Evolutionary conservation across 305 asterid genomes (phyloP), one percentile per base, ranked within the genome.

Genomic region (Fraxinus ornus): DNA sequence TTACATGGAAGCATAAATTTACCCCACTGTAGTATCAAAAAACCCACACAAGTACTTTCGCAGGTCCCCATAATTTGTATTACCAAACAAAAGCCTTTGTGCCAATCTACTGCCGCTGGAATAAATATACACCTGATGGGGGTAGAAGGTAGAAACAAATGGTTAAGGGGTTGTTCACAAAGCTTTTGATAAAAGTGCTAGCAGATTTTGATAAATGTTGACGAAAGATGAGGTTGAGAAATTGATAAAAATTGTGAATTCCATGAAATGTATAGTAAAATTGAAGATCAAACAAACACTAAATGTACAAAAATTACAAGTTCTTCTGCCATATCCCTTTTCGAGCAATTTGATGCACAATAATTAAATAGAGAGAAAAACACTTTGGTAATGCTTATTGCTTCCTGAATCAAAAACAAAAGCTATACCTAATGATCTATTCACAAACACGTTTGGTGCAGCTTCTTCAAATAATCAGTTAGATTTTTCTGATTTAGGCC

Each of bases 61-160:
- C 78, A 97, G 91, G 89, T 95, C 98, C 44, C 99, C 98, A 24
- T 88, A 84, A 35, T 84, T 89, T 4, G 98, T 92, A 86, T 94
- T 86, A 49, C 98, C 97, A 80, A 93, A 94, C 81, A 94, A 76
- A 79, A 92, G 98, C 89, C 97, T 90, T 81, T 97, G 99, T 22
- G 99, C 98, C 89, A 97, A 88, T 87, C 99, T 89, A 90, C 99
- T 94, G 13, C 99, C 99, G 32, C 99, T 97, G 32, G 98, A 97
- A 89, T 93, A 97, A 87, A 97, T 93, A 86, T 95, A 97, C 79
- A 95, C 98, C 98, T 95, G 87, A 37, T 26, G 77, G 75, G 81
- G 79, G 80, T 81, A 83, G 71, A 66, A 55, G 10, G 22, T 6
- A n/a, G 75, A 26, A 24, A 70, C 9, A 21, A 28, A 10, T 6